phyloP scores from a whole-genome alignment of 345 rosid genomes.

The Linum lewisii region DNA sequence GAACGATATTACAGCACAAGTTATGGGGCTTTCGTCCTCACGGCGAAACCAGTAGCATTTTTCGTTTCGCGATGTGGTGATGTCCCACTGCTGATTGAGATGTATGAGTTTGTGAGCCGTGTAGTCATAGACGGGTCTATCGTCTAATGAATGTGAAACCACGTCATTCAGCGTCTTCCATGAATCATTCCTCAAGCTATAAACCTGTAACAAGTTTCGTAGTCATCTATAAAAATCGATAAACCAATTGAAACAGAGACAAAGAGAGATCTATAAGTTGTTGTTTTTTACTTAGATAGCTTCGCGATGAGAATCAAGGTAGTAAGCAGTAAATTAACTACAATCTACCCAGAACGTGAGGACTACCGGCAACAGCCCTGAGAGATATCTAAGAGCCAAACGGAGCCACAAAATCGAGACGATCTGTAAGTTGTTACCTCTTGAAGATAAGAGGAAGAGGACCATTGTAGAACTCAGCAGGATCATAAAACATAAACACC shows the following conservation, averaged over 20 bases:
- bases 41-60: neutral
- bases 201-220: too few relatives aligned
- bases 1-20: neutral
- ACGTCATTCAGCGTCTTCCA: neutral
- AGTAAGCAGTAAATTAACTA: too few relatives aligned
- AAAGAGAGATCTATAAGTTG: too few relatives aligned
- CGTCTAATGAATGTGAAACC: neutral
- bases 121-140: too few relatives aligned
- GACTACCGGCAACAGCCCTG: too few relatives aligned
- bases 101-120: neutral
- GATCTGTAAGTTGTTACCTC: neutral
- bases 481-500: neutral
- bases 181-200: neutral
- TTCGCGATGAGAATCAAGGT: too few relatives aligned
- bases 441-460: neutral
- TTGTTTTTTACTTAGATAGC: too few relatives aligned
- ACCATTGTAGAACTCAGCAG: neutral
- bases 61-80: neutral
- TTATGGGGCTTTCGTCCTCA: neutral
- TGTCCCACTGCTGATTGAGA: neutral
- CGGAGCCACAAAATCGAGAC: too few relatives aligned
- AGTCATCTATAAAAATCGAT: too few relatives aligned
- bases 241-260: neutral
- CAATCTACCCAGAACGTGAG: too few relatives aligned
- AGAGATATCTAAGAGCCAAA: too few relatives aligned